Evolutionary conservation across 2,329 filamentous ascomycete species (phyloP), one percentile per base, ranked within the genome.

Genomic region (Fusarium aywerte): DNA sequence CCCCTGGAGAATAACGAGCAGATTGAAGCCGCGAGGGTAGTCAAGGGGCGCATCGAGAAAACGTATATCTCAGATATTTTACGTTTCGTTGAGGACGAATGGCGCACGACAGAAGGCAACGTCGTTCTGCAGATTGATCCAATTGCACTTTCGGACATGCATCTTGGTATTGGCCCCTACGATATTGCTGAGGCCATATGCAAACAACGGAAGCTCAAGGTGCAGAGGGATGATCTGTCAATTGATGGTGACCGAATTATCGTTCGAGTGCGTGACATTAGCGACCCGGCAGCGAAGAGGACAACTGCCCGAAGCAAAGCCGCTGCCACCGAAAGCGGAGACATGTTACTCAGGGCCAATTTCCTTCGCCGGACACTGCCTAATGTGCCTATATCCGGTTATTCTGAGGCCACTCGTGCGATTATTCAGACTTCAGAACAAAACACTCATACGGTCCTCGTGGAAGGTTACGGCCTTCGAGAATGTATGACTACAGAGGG

Each of bases 41-140:
- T 97, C 70, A 97, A 98, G 79, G 93, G 90, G 16, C 89, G 94
- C 43, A 96, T 99, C 57, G 95, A 98, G 78, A 97, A 97, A 84
- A 97, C 95, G 0, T 97, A 90, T 73, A 83, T 99, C 13, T 88
- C 89, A 18, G 96, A 99, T 73, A 84, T 91, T 40, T 87, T 97
- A 59, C 85, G 86, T 47, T 96, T 89, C 71, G 87, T 97, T 31
- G 93, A 97, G 74, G 93, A 97, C 69, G 90, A 92, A 67, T 98
- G 94, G 92, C 89, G 90, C n/a, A 85, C 87, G 0, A 87, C 89
- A 39, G 87, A 89, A 36, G 90, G 90, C 36, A 93, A 90, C 68
- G 86, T 99, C 58, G 89, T 91, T 39, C 87, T 98, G 73, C 89
- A 91, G 68, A 88, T 99, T 64, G 93, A 98, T 77, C 89, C 87